Percentiles rank a stretch among this genome's conserved stretches.
Evolutionary conservation across 495 filamentous ascomycete genomes (phyloP).

Genomic region (Rhizodiscina lignyota): DNA sequence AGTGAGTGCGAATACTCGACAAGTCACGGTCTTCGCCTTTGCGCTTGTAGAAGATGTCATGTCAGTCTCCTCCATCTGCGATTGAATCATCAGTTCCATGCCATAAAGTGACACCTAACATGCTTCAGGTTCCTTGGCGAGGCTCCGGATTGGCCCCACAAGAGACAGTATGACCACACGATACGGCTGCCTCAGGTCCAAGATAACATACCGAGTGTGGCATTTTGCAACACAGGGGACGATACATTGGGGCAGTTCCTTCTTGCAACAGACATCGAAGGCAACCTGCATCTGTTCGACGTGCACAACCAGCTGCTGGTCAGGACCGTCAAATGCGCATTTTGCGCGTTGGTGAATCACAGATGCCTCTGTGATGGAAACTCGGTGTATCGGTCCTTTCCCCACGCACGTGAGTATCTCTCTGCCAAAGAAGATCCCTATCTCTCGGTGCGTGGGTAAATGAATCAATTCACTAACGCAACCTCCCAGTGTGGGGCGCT

Average conservation of each 20-base stretch:
- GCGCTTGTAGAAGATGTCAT: conserved; percentile 29
- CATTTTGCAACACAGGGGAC: conserved; percentile 48
- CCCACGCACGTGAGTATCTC: too few relatives aligned
- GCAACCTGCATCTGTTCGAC: too few relatives aligned
- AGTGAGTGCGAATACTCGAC: conserved; percentile 52
- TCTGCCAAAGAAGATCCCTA: too few relatives aligned
- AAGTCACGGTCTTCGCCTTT: conserved; percentile 59
- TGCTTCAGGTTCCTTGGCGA: not conserved
- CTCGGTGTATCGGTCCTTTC: too few relatives aligned
- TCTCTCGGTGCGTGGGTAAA: not conserved
- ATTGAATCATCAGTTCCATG: not conserved
- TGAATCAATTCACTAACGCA: conserved; percentile 2
- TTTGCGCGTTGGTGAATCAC: too few relatives aligned
- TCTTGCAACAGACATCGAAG: conserved; percentile 57
- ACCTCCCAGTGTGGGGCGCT: conserved; percentile 1
- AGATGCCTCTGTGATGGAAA: too few relatives aligned
- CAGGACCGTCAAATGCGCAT: too few relatives aligned
- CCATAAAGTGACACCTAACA: not conserved
- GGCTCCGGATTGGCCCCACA: too few relatives aligned
- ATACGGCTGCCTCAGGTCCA: conserved; percentile 28
- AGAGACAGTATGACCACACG: too few relatives aligned
- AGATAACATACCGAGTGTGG: conserved; percentile 61
- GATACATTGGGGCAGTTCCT: conserved; percentile 53
- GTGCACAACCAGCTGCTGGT: too few relatives aligned
- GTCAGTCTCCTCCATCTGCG: conserved; percentile 1